phyloP scores from a whole-genome alignment of 495 filamentous ascomycete species.

The Recurvomyces mirabilis region DNA sequence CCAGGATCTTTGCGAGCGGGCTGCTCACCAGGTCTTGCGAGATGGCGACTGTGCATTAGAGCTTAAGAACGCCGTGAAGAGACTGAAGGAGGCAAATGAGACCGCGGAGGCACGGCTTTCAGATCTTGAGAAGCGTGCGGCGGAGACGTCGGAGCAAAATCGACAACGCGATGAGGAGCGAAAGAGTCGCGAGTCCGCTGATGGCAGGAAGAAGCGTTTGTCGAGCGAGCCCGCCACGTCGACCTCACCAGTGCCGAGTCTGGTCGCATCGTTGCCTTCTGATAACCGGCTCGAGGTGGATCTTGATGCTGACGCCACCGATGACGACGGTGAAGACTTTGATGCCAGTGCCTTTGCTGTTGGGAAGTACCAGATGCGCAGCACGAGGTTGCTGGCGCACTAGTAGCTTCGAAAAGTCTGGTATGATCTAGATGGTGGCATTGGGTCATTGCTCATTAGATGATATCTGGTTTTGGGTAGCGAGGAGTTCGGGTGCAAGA shows the following conservation, averaged over 20 bases:
- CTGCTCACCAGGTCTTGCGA: constrained; percentile 75
- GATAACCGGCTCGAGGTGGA: constrained; percentile 14
- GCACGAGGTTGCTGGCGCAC: constrained; percentile 8
- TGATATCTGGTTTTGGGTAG: constrained; percentile 20
- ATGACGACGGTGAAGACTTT: constrained; percentile 22
- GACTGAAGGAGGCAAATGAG: constrained; percentile 44
- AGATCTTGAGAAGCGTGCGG: not conserved
- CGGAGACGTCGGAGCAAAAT: not conserved
- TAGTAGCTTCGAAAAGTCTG: not conserved
- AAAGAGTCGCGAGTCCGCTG: not conserved
- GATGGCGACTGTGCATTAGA: constrained; percentile 70
- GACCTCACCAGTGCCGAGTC: not conserved
- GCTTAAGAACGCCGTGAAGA: constrained; percentile 53
- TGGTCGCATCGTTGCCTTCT: not conserved
- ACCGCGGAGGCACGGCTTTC: constrained; percentile 38
- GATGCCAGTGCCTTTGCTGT: constrained; percentile 20
- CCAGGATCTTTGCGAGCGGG: constrained; percentile 70
- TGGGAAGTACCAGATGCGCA: constrained; percentile 6
- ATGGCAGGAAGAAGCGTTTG: not conserved
- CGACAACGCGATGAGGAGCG: constrained; percentile 1
- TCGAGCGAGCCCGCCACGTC: not conserved
- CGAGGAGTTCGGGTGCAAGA: too few relatives aligned
- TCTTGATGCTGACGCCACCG: constrained; percentile 23
- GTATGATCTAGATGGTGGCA: not conserved
- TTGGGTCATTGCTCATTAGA: not conserved